Evolutionary conservation across 2,329 filamentous ascomycete species (phyloP).

Genomic region (Aspergillus jensenii): DNA sequence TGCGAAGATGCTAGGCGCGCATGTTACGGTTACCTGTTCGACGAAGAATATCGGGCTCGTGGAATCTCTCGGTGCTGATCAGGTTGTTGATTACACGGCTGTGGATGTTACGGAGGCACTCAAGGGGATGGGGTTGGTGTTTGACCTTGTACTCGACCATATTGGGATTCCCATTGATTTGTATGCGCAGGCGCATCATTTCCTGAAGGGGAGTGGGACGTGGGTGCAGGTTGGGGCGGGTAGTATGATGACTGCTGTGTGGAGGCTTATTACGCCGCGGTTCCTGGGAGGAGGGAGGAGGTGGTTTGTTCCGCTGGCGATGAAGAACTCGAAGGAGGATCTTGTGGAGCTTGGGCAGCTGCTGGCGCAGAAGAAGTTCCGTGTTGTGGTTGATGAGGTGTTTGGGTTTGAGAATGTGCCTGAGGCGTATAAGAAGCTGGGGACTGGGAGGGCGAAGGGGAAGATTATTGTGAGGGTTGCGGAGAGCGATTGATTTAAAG

Average conservation of each 20-base stretch:
- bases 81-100: constrained; percentile 61
- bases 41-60: constrained; percentile 57
- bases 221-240: constrained; percentile 55
- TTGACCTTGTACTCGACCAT: constrained; percentile 58
- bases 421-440: constrained; percentile 60
- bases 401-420: constrained; percentile 58
- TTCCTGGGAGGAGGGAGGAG: constrained; percentile 53
- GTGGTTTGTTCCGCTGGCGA: constrained; percentile 34
- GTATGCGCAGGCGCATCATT: constrained; percentile 55
- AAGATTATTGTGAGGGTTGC: constrained; percentile 56
- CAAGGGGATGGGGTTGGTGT: constrained; percentile 50
- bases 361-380: constrained; percentile 61
- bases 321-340: constrained; percentile 44
- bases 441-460: constrained; percentile 55
- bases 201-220: constrained; percentile 48
- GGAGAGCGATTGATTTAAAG: neutral
- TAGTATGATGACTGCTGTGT: constrained; percentile 30
- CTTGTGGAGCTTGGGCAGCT: constrained; percentile 53
- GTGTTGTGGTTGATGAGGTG: constrained; percentile 55
- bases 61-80: constrained; percentile 60
- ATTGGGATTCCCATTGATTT: constrained; percentile 52
- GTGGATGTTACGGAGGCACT: constrained; percentile 50
- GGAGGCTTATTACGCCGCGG: constrained; percentile 44
- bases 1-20: constrained; percentile 60
- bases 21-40: constrained; percentile 62